Base-by-base conservation (phyloP, 805 yeast genomes). In the Starmerella sp. region DNA sequence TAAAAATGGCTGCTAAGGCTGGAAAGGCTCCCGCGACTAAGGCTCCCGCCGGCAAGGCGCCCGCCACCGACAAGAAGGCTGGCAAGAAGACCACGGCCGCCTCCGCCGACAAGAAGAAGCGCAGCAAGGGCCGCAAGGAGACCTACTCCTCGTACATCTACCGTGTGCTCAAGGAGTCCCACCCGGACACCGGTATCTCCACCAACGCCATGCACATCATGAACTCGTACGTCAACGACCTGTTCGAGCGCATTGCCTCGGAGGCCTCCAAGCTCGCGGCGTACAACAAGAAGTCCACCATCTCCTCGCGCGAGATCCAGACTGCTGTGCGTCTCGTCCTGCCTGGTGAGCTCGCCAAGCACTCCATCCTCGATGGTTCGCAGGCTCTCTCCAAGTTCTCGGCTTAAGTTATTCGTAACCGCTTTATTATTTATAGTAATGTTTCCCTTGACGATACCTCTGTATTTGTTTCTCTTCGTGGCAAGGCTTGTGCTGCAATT, bases 171-270 rank as follows among this genome's bases (percentile, higher is more conserved):
- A 90, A 90, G 78, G 97, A 91, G 81, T 90, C 97, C 61, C 97
- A 91, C 77, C 97, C 97, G 75, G 97, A 91, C 75, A 91, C 97
- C 62, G 97, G 97, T 87, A 91, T 91, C 73, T 90, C 97, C 67
- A 95, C 89, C 78, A 86, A 88, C 74, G 96, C 97, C 63, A 91
- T 91, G 96, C 88, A 96, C 64, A 91, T 91, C 75, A 84, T 91
- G 91, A 91, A 91, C 86, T 91, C 97, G 45, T 91, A 91, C 68
- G 97, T 91, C 67, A 90, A 89, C 78, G 97, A 91, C 77, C 88
- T 90, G 72, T 91, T 90, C 72, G 97, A 90, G 80, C 90, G 97
- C 81, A 86, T 91, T 68, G 97, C 97, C 67, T 76, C 91, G 68
- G 97, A 90, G 79, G 96, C 97, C 68, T 90, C 97, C 65, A 91